Base-by-base conservation (phyloP, 1,139 yeast species). In the Hyphopichia burtonii region DNA sequence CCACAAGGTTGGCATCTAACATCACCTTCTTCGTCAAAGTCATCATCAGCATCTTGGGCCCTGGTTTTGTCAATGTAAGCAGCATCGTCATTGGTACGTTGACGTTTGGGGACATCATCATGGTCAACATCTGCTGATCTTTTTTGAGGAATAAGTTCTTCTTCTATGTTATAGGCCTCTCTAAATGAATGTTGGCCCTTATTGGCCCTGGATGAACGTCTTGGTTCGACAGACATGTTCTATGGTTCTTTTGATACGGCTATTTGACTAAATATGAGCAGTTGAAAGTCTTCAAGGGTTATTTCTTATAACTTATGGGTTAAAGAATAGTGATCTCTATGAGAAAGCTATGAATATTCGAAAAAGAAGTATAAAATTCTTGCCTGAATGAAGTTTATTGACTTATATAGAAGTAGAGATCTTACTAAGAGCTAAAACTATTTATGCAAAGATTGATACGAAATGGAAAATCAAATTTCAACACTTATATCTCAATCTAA, bases 1-100 rank as follows among this genome's bases (percentile, higher is more conserved):
- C 83, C 84, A 61, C 90, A 83, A 0, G 80, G 82, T 1, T 70
- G 57, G 58, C 96, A 87, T 31, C 80, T 66, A 5, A 85, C 86
- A 22, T 66, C 72, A n/a, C 73, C 78, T 19, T 61, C 74, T n/a
- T 55, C 72, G 14, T 63, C 66, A n/a, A 53, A 52, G 34, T 56
- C 56, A 18, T 51, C 56, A n/a, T 53, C 59, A n/a, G n/a, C n/a
- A 5, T 41, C 39, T 17, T 27, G 16, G n/a, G 41, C 38, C 12
- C 39, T 38, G 16, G 51, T 57, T 10, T 45, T 41, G 3, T 44
- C 44, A 32, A 11, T 11, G 20, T 22, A 31, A 16, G n/a, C 14
- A 11, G n/a, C 34, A 17, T 31, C 34, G 10, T 57, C 49, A 38
- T 54, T 55, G 38, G 60, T 39, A 39, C 56, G 65, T 34, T 51